A percentile compares a stretch with the other conserved stretches of the same genome.
phyloP scores from a whole-genome alignment of 2,329 filamentous ascomycete genomes.

The Didymella segeticola region DNA sequence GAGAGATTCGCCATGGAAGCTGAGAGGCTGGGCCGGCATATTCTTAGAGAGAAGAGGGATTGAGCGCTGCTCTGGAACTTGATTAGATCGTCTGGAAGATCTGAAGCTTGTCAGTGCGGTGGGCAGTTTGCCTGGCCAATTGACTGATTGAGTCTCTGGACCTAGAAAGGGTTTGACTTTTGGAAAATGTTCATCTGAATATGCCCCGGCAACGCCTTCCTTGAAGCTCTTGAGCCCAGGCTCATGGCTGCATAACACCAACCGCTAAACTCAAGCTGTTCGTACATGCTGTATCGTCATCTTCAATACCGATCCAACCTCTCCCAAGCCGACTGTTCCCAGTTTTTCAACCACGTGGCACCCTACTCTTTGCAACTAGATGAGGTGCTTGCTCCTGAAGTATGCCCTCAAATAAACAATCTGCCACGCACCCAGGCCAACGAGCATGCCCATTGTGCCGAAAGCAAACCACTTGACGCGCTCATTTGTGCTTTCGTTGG shows the following conservation, averaged over 20 bases:
- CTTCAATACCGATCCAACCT: background rate
- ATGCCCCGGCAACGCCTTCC: conserved; percentile 17
- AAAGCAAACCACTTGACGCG: conserved; percentile 99
- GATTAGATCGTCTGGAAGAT: background rate
- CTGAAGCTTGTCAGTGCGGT: background rate
- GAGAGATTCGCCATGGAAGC: conserved; percentile 18
- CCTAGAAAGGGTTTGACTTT: background rate
- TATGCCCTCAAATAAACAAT: conserved; percentile 97
- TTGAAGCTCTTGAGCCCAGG: background rate
- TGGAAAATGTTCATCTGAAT: conserved; percentile 12
- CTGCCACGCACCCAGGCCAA: conserved; percentile 93
- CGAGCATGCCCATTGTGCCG: conserved; percentile 87
- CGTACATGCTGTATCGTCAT: conserved; percentile 13
- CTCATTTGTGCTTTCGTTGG: conserved; percentile 99
- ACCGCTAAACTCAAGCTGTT: conserved; percentile 18
- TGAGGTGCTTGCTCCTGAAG: conserved; percentile 70
- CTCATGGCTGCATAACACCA: conserved; percentile 3
- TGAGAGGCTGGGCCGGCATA: conserved; percentile 27
- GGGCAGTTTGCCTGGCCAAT: background rate
- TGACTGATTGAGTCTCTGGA: background rate
- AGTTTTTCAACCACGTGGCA: background rate
- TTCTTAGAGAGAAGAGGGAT: conserved; percentile 21
- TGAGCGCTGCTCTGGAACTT: background rate
- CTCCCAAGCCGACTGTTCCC: background rate
- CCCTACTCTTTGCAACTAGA: conserved; percentile 34